These are phyloP conservation scores for Mortierella sp. DNA, from an alignment of 371 early-diverging fungal species.

Conservation along the genomic window DNA sequence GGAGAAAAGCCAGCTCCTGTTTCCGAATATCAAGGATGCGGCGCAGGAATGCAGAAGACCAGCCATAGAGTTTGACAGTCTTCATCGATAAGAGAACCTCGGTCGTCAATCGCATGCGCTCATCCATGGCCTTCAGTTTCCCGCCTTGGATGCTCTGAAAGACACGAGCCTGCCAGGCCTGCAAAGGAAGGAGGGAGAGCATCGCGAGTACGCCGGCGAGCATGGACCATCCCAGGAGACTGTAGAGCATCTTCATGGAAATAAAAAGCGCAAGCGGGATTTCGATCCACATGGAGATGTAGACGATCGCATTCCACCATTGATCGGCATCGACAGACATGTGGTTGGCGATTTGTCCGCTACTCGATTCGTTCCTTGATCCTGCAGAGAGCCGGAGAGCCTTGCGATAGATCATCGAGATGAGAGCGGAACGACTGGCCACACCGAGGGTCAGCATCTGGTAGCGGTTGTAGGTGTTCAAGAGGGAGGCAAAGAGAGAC, in stretches of 20 bases:
- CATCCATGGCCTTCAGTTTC: constrained; percentile 65
- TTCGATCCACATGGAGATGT: constrained; percentile 55
- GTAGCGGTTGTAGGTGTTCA: constrained; percentile 24
- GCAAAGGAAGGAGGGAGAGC: constrained; percentile 24
- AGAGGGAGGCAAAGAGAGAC: not conserved
- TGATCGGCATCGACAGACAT: constrained; percentile 65
- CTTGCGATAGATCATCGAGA: constrained; percentile 90
- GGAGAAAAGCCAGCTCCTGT: constrained; percentile 8
- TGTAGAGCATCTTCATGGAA: constrained; percentile 60
- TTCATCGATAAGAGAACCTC: constrained; percentile 60
- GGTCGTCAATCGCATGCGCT: constrained; percentile 65
- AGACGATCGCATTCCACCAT: constrained; percentile 29
- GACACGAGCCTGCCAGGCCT: constrained; percentile 28
- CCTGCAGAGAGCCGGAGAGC: constrained; percentile 81
- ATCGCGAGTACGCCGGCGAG: constrained; percentile 33
- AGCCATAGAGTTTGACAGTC: constrained; percentile 63
- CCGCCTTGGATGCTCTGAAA: constrained; percentile 26
- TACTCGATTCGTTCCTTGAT: constrained; percentile 82
- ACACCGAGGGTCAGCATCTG: constrained; percentile 70
- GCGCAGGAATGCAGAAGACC: constrained; percentile 62
- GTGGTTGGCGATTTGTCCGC: constrained; percentile 81
- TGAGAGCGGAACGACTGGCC: constrained; percentile 72
- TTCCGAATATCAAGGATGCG: constrained; percentile 9
- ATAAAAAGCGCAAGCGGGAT: constrained; percentile 42
- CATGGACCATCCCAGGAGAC: constrained; percentile 44